phyloP scores from a whole-genome alignment of 805 yeast species.

The Saccharomycopsis synnaedendra region DNA sequence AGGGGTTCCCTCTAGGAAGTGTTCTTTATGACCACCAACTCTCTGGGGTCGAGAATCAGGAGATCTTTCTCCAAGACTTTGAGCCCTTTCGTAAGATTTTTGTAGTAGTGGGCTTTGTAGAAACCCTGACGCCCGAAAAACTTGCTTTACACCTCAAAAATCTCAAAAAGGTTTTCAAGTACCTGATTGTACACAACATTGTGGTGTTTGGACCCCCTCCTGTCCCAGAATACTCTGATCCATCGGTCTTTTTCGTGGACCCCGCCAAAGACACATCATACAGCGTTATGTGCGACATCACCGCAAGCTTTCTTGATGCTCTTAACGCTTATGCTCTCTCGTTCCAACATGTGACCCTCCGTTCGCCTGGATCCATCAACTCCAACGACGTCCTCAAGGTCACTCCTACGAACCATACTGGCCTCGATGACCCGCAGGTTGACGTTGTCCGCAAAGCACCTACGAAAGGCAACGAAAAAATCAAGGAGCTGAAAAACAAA shows the following conservation, averaged over 20 bases:
- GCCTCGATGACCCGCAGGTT: slow-evolving; percentile 7
- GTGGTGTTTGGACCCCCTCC: slow-evolving; percentile 35
- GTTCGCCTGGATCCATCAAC: slow-evolving; percentile 66
- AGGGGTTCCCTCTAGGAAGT: slow-evolving; percentile 71
- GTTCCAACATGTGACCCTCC: slow-evolving; percentile 64
- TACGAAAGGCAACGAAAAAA: slow-evolving; percentile 10
- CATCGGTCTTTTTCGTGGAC: slow-evolving; percentile 16
- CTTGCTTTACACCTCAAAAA: slow-evolving; percentile 23
- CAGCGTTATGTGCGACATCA: slow-evolving; percentile 62
- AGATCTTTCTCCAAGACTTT: slow-evolving; percentile 67
- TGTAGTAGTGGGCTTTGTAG: slow-evolving; percentile 40
- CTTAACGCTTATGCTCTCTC: slow-evolving; percentile 63
- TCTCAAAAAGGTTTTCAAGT: slow-evolving; percentile 37
- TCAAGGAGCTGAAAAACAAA: slow-evolving; percentile 34
- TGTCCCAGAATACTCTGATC: slow-evolving; percentile 16
- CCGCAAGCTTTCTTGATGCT: slow-evolving; percentile 48
- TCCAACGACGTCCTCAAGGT: slow-evolving; percentile 33
- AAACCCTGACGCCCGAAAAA: slow-evolving; percentile 17
- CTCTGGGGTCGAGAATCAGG: slow-evolving; percentile 38
- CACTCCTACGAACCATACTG: slow-evolving; percentile 20
- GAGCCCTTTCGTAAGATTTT: slow-evolving; percentile 82
- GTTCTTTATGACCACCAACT: slow-evolving; percentile 46
- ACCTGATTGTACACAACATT: slow-evolving; percentile 41
- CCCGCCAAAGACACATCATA: slow-evolving; percentile 27
- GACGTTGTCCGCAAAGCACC: slow-evolving; percentile 1